Evolutionary conservation across 768 basidiomycete genomes (phyloP), one percentile per base, ranked within the genome.

Genomic region (Fibroporia radiculosa): DNA sequence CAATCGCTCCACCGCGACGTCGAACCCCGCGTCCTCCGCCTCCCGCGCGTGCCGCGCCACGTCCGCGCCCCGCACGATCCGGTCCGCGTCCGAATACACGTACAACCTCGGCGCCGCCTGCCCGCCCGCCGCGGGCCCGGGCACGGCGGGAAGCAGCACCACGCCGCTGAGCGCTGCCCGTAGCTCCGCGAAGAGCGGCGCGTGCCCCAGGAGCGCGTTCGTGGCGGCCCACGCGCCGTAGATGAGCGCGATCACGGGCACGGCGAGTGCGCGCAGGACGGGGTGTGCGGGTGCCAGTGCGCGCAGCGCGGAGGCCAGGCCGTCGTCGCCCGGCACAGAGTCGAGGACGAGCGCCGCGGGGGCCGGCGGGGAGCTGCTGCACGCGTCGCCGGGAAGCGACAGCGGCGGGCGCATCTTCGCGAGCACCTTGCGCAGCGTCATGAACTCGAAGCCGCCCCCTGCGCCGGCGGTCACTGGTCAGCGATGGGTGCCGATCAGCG

Each of bases 351-450:
- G 35, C 7, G 35, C 35, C 8, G 35, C 19, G 12, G 35, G 35
- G 35, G 16, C 16, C 10, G 29, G 10, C 18, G 35, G 8, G 35
- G 35, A 19, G 10, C 29, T 31, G 29, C 8, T 8, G 29, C n/a
- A n/a, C 10, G 29, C 29, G 29, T 31, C 29, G n/a, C n/a, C n/a
- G 29, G 29, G 8, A n/a, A n/a, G 10, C n/a, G 29, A n/a, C 29
- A 31, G 8, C 11, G 35, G 16, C 11, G 7, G 10, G 11, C 8
- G 35, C 10, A 36, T 8, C 19, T 18, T 36, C 10, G 35, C 7
- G 35, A 36, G 35, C 35, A 36, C 35, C 35, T 18, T 36, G 35
- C 35, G 35, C 35, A 36, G 35, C 35, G 7, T 36, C 35, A 36
- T 18, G 35, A 36, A 7, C 7, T 36, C 12, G 35, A 36, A 18